phyloP scores from a whole-genome alignment of 345 rosid genomes.

The Brassica carinata region DNA sequence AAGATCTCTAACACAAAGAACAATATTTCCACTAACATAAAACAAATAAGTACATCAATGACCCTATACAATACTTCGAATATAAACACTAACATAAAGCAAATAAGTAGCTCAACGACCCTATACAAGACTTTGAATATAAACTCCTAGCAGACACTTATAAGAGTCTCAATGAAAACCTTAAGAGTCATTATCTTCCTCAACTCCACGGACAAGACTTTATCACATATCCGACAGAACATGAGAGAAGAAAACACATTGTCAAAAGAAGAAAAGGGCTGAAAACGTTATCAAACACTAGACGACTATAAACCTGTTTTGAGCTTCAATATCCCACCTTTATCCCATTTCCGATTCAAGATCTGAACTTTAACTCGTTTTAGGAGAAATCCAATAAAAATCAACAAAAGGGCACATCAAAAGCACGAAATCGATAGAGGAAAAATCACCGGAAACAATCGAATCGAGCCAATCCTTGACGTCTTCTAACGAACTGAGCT shows the following conservation, averaged over 20 bases:
- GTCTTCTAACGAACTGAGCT: conserved; percentile 58
- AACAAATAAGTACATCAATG: background rate
- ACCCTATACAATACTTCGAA: background rate
- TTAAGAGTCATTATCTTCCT: too few species aligned
- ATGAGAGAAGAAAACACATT: too few species aligned
- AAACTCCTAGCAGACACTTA: background rate
- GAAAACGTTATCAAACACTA: too few species aligned
- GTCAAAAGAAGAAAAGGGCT: too few species aligned
- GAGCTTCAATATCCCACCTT: too few species aligned
- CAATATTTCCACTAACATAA: background rate
- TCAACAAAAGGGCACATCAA: background rate
- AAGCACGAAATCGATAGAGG: background rate
- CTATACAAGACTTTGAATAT: too few species aligned
- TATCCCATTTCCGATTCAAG: too few species aligned
- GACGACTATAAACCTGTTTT: too few species aligned
- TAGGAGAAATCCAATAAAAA: background rate
- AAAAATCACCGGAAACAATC: conserved; percentile 60
- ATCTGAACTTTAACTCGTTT: background rate
- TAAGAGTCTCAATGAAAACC: too few species aligned
- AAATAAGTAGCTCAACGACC: too few species aligned
- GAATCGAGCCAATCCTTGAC: conserved; percentile 70
- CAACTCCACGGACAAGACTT: background rate
- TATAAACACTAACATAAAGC: too few species aligned
- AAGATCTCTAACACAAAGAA: conserved; percentile 23
- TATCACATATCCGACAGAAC: background rate